phyloP scores from a whole-genome alignment of 192 early-diverging fungal genomes.

The Umbelopsis isabellina region DNA sequence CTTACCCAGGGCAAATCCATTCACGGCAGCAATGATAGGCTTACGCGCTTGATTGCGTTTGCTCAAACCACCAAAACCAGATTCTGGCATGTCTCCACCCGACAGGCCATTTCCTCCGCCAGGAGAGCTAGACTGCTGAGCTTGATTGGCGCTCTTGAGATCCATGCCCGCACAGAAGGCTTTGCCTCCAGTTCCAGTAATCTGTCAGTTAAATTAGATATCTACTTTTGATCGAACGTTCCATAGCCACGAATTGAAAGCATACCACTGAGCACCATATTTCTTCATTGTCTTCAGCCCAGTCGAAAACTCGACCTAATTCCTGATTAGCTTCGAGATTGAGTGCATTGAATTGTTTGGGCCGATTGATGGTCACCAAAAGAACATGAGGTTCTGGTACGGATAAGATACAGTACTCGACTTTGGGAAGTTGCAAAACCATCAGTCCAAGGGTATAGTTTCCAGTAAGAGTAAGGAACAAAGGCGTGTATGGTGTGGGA shows the following conservation, averaged over 20 bases:
- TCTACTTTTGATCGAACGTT: neutral
- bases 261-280: conserved; percentile 41
- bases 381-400: conserved; percentile 32
- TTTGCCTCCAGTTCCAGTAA: conserved; percentile 39
- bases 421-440: conserved; percentile 23
- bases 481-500: neutral
- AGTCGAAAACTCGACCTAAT: conserved; percentile 35
- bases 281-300: conserved; percentile 34
- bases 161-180: conserved; percentile 46
- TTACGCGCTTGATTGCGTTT: conserved; percentile 35
- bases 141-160: conserved; percentile 30
- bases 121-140: neutral
- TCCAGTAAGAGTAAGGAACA: neutral
- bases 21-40: conserved; percentile 51
- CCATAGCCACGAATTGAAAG: neutral
- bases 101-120: neutral
- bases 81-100: neutral
- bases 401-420: conserved; percentile 26
- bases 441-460: neutral
- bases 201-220: conserved; percentile 14
- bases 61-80: conserved; percentile 46
- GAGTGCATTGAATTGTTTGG: conserved; percentile 38
- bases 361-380: conserved; percentile 43
- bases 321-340: conserved; percentile 33
- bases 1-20: conserved; percentile 46